Conservation (phyloP, 495 filamentous ascomycete species). For the Penicillium nucicola region DNA sequence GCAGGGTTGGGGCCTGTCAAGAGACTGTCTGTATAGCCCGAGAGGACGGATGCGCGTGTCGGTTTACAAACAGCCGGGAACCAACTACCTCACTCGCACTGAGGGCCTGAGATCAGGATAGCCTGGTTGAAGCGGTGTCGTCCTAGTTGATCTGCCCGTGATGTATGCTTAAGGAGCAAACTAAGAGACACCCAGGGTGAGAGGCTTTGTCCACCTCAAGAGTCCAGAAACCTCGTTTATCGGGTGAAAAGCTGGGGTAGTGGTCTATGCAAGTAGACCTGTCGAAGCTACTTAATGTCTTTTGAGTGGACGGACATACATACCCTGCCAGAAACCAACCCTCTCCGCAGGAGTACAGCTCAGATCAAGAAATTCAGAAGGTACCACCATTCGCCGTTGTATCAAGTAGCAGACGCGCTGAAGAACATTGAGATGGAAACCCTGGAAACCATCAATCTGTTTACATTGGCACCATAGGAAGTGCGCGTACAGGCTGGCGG, state of each 20-base stretch:
- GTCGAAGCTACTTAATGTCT: slow-evolving; percentile 8
- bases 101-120: slow-evolving; percentile 6
- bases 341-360: slow-evolving; percentile 14
- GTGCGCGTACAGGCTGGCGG: slow-evolving; percentile 4
- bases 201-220: slow-evolving; percentile 3
- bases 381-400: too few relatives aligned
- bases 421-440: too few relatives aligned
- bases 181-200: slow-evolving; percentile 11
- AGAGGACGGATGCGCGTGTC: too few relatives aligned
- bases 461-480: slow-evolving; percentile 13
- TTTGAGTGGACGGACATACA: slow-evolving; percentile 16
- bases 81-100: slow-evolving; percentile 12
- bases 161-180: slow-evolving; percentile 10
- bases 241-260: slow-evolving; percentile 6
- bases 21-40: slow-evolving; percentile 14
- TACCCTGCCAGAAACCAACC: slow-evolving; percentile 20
- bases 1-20: slow-evolving; percentile 8
- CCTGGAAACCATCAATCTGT: slow-evolving; percentile 3
- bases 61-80: slow-evolving; percentile 7
- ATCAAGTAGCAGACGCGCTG: too few relatives aligned
- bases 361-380: slow-evolving; percentile 12
- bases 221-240: slow-evolving; percentile 5
- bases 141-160: slow-evolving; percentile 4
- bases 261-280: slow-evolving; percentile 9
- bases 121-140: neutral